A percentile compares a stretch with the other conserved stretches of the same genome.
These are phyloP conservation scores for Syzygium malaccense DNA, from an alignment of 441 rosid genomes.

Conservation along the genomic window DNA sequence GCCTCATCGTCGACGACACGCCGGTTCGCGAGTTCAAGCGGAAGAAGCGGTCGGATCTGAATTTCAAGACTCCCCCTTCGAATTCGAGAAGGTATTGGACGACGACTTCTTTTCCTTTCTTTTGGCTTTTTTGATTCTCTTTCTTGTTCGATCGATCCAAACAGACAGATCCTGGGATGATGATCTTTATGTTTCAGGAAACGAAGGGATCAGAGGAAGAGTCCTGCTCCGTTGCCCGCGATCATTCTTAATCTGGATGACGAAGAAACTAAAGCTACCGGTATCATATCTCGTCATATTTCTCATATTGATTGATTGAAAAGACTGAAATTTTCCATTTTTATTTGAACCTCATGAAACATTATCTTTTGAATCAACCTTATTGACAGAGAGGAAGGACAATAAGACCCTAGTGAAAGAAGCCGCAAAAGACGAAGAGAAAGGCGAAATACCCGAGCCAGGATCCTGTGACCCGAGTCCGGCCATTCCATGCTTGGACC, in stretches of 20 bases:
- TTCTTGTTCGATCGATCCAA: not conserved
- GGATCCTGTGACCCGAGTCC: conserved; percentile 2
- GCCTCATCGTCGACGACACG: conserved; percentile 80
- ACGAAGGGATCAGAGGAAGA: conserved; percentile 45
- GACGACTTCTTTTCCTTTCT: not conserved
- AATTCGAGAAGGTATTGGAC: conserved; percentile 61
- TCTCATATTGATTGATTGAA: not conserved
- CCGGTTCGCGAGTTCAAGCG: conserved; percentile 61
- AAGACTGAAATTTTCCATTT: not conserved
- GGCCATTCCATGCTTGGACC: conserved; percentile 57
- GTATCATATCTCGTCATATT: conserved; percentile 12
- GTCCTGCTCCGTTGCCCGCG: conserved; percentile 31
- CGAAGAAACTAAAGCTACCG: conserved; percentile 33
- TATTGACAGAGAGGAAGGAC: not conserved
- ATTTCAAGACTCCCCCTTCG: conserved; percentile 54
- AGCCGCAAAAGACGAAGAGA: not conserved
- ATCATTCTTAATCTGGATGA: conserved; percentile 54
- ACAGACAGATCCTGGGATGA: not conserved
- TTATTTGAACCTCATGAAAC: not conserved
- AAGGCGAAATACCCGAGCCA: not conserved
- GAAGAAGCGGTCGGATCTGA: conserved; percentile 45
- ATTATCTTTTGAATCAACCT: not conserved
- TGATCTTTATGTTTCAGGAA: conserved; percentile 30
- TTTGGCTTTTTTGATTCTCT: not conserved
- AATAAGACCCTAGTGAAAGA: not conserved